phyloP scores from a whole-genome alignment of 768 basidiomycete species.

The Saitozyma podzolica region DNA sequence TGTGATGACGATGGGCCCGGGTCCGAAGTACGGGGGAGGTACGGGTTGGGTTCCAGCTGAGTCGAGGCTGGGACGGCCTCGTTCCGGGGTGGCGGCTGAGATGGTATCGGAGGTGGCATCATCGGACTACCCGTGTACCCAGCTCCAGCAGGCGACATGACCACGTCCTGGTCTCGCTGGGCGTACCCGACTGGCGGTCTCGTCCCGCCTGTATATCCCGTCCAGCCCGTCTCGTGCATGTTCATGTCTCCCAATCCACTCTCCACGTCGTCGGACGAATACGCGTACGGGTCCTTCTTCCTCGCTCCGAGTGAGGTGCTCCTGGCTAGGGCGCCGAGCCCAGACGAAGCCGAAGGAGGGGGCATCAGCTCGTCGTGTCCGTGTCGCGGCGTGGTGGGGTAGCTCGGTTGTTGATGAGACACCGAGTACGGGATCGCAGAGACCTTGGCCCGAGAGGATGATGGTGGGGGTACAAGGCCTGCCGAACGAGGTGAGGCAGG shows the following conservation, averaged over 20 bases:
- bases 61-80: slow-evolving; percentile 6
- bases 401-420: background rate
- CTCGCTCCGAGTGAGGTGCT: slow-evolving; percentile 47
- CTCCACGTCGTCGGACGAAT: slow-evolving; percentile 50
- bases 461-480: background rate
- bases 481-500: background rate
- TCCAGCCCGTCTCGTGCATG: slow-evolving; percentile 14
- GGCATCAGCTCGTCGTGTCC: slow-evolving; percentile 26
- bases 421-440: background rate
- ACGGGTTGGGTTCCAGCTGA: slow-evolving; percentile 18
- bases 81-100: slow-evolving; percentile 12
- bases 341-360: slow-evolving; percentile 25
- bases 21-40: slow-evolving; percentile 40
- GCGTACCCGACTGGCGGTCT: background rate
- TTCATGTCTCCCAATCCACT: slow-evolving; percentile 46
- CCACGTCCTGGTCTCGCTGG: slow-evolving; percentile 8
- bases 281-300: slow-evolving; percentile 47
- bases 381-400: slow-evolving; percentile 1
- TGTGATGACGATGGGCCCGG: slow-evolving; percentile 24
- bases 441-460: background rate
- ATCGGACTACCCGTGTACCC: slow-evolving; percentile 12
- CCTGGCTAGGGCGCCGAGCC: slow-evolving; percentile 37
- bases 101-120: slow-evolving; percentile 43
- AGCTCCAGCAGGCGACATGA: slow-evolving; percentile 16
- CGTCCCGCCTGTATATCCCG: slow-evolving; percentile 2